Percentiles rank a stretch among this genome's conserved stretches.
Conservation (phyloP, 805 yeast species). For the Lipomyces sp. region DNA sequence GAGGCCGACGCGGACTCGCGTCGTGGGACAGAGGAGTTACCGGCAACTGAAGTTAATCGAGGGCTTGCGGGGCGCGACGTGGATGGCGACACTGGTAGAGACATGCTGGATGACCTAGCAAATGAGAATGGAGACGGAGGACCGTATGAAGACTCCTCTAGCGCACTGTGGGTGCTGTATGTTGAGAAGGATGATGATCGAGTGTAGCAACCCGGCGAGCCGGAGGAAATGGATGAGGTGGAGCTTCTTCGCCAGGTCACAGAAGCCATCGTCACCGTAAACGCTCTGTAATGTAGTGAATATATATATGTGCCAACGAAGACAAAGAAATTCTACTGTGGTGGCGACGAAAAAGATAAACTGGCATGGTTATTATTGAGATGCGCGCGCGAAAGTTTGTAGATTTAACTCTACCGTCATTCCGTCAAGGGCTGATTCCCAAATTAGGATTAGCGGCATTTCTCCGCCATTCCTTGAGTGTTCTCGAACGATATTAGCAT, state of each 20-base stretch:
- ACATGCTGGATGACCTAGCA: neutral
- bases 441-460: too few species aligned
- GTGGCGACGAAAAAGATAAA: conserved; percentile 1
- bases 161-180: conserved; percentile 5
- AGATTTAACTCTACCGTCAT: too few species aligned
- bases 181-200: conserved; percentile 8
- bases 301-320: neutral
- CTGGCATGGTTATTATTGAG: neutral
- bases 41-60: neutral
- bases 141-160: neutral
- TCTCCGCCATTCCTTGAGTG: neutral
- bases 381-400: neutral
- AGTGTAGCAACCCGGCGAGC: conserved; percentile 4
- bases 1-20: conserved; percentile 23
- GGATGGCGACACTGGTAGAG: conserved; percentile 1
- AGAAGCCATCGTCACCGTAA: neutral
- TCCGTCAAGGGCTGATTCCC: neutral
- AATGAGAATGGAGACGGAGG: conserved; percentile 6
- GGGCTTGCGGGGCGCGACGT: conserved; percentile 5
- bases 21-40: conserved; percentile 1
- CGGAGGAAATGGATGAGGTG: neutral
- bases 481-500: neutral
- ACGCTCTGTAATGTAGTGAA: too few species aligned
- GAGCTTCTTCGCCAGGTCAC: neutral
- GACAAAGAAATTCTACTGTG: neutral